Evolutionary conservation across 2,329 filamentous ascomycete genomes (phyloP).

Genomic region (Ustilaginoidea virens): DNA sequence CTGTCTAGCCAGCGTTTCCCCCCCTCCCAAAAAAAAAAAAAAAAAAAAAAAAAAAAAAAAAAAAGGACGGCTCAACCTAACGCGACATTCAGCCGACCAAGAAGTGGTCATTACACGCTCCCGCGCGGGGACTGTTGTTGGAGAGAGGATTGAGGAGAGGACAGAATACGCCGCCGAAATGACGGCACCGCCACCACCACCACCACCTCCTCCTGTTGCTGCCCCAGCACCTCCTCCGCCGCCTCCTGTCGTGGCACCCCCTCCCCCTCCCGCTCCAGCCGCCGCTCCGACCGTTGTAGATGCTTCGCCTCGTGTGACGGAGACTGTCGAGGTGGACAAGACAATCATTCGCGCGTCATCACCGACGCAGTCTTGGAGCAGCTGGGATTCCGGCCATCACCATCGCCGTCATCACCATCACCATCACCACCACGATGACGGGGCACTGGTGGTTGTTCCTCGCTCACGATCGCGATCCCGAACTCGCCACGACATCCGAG

Average conservation of each 20-base stretch:
- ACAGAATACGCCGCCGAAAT: slow-evolving; percentile 12
- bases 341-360: slow-evolving; percentile 34
- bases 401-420: slow-evolving; percentile 16
- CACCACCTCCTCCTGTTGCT: slow-evolving; percentile 8
- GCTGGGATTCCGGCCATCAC: slow-evolving; percentile 14
- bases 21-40: neutral
- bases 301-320: slow-evolving; percentile 15
- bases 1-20: too few relatives aligned
- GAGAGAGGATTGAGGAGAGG: slow-evolving; percentile 29
- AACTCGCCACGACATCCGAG: slow-evolving; percentile 48
- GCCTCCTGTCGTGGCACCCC: slow-evolving; percentile 8
- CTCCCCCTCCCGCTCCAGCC: slow-evolving; percentile 15
- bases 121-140: slow-evolving; percentile 27
- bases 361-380: slow-evolving; percentile 25
- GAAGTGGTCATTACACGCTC: slow-evolving; percentile 31
- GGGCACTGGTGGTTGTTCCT: slow-evolving; percentile 23
- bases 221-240: slow-evolving; percentile 17
- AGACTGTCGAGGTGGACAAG: slow-evolving; percentile 25
- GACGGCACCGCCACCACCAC: slow-evolving; percentile 11
- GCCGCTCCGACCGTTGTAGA: slow-evolving; percentile 18
- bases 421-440: slow-evolving; percentile 12
- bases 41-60: neutral
- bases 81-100: slow-evolving; percentile 27
- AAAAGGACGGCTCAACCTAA: too few relatives aligned
- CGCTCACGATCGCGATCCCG: slow-evolving; percentile 26